Evolutionary conservation across 495 filamentous ascomycete species (phyloP).

Genomic region (Trichoderma parareesei): DNA sequence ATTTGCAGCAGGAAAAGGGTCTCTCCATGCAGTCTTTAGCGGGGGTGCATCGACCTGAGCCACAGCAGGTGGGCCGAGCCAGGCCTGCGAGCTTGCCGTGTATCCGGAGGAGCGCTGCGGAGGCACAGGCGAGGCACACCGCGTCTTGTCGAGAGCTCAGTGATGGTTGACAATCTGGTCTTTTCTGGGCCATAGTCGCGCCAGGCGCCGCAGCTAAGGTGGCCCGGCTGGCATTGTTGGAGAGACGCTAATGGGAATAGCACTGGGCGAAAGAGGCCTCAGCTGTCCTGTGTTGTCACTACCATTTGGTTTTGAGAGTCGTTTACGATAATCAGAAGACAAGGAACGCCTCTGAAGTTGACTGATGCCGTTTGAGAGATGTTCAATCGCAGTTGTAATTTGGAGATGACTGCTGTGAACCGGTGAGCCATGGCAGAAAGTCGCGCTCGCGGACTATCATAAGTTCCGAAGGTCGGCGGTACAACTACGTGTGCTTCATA

Average conservation of each 20-base stretch:
- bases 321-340: no score
- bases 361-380: no score
- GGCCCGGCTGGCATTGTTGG: neutral
- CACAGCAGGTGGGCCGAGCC: neutral
- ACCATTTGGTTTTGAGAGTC: no score
- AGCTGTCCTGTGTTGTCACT: neutral
- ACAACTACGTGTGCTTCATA: neutral
- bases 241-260: neutral
- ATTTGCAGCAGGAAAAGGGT: neutral
- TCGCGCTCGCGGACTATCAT: neutral
- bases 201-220: neutral
- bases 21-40: slow-evolving; percentile 2
- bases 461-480: neutral
- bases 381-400: no score
- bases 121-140: neutral
- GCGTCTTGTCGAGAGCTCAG: neutral
- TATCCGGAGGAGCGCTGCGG: neutral
- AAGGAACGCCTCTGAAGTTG: no score
- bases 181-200: neutral
- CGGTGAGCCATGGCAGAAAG: no score
- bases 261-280: neutral
- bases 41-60: neutral
- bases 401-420: no score
- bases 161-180: neutral
- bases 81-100: neutral